Evolutionary conservation across 2,329 filamentous ascomycete genomes (phyloP).

Genomic region (Phialemoniopsis sp.): DNA sequence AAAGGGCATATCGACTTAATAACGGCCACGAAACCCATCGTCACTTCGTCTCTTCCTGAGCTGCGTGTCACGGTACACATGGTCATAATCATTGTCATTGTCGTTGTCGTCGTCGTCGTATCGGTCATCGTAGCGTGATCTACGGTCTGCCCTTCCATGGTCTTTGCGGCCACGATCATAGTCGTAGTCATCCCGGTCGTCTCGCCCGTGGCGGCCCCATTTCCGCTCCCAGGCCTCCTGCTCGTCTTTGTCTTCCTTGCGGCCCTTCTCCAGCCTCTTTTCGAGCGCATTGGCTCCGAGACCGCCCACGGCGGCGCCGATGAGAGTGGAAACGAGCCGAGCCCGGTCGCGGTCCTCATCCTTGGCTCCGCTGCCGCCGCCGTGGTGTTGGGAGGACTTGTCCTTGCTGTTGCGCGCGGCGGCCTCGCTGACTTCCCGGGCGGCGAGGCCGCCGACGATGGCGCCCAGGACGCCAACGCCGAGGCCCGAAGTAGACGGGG

Average conservation of each 20-base stretch:
- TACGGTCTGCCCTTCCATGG: too few relatives aligned
- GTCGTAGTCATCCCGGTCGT: conserved; percentile 12
- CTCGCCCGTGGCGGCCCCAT: conserved; percentile 13
- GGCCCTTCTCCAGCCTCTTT: conserved; percentile 34
- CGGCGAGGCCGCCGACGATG: conserved; percentile 50
- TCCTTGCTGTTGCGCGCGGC: conserved; percentile 16
- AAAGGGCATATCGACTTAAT: too few relatives aligned
- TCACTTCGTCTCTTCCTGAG: too few relatives aligned
- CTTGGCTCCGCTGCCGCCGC: conserved; percentile 14
- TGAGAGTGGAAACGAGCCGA: conserved; percentile 42
- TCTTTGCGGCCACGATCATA: conserved; percentile 10
- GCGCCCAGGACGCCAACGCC: conserved; percentile 49
- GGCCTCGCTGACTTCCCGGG: conserved; percentile 40
- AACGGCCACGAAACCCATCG: too few relatives aligned
- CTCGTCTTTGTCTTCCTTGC: conserved; percentile 20
- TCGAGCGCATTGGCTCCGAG: conserved; percentile 49
- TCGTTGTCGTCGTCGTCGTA: conserved; percentile 19
- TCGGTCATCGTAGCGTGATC: conserved; percentile 3
- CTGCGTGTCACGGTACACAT: conserved; percentile 11
- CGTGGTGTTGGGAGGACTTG: conserved; percentile 13
- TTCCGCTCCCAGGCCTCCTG: conserved; percentile 25
- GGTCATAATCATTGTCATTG: conserved; percentile 11
- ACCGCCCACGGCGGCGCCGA: conserved; percentile 51
- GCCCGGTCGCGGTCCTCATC: conserved; percentile 22
- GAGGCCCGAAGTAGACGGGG: conserved; percentile 41